These are phyloP conservation scores for Schizochytrium sp. DNA, from an alignment of 108 stramenopile species.

Conservation along the genomic window DNA sequence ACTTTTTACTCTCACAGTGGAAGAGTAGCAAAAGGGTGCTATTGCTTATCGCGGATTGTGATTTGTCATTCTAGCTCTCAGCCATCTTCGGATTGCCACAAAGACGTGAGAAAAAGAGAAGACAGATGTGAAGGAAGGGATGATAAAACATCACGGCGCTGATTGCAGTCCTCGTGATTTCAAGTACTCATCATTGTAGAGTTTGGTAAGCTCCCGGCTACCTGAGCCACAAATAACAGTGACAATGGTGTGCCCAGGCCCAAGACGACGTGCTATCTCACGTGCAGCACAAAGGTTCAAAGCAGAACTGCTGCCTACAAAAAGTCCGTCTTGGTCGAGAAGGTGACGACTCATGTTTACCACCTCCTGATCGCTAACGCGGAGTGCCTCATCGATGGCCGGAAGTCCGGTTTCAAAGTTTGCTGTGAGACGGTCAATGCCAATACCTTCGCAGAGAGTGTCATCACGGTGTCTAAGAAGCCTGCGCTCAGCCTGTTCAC, in stretches of 20 bases:
- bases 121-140: no score
- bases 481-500: slow-evolving; percentile 69
- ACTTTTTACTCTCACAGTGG: no score
- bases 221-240: slow-evolving; percentile 80
- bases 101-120: no score
- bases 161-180: neutral
- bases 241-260: slow-evolving; percentile 76
- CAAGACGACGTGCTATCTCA: slow-evolving; percentile 70
- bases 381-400: slow-evolving; percentile 42
- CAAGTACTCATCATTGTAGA: slow-evolving; percentile 78
- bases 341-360: slow-evolving; percentile 78
- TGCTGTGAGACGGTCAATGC: slow-evolving; percentile 81
- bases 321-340: slow-evolving; percentile 77
- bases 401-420: slow-evolving; percentile 75
- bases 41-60: no score
- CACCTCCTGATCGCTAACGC: slow-evolving; percentile 71
- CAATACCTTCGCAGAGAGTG: slow-evolving; percentile 81
- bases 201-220: slow-evolving; percentile 71
- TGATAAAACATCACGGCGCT: neutral
- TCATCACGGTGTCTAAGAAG: slow-evolving; percentile 66
- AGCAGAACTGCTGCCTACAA: slow-evolving; percentile 79
- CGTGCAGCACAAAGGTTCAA: slow-evolving; percentile 79
- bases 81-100: no score
- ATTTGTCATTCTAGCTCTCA: no score
- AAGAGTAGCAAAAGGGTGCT: no score